Evolutionary conservation across 257 asterid species (phyloP), one percentile per base, ranked within the genome.

Genomic region (Lycium ferocissimum): DNA sequence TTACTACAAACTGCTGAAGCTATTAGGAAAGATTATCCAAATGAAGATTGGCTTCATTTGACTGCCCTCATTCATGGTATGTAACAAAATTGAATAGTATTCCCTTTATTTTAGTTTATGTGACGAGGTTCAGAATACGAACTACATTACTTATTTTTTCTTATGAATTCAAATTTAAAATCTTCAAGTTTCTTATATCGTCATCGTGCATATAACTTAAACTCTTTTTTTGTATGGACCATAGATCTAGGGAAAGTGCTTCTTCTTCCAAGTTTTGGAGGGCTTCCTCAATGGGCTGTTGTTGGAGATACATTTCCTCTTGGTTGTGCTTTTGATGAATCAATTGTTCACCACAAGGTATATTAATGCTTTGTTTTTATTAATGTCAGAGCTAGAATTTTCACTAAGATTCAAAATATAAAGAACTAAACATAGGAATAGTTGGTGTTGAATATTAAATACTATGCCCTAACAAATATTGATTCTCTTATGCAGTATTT

Each of bases 211-310:
- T 17, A 17, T 70, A 70, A 70, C 7, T 38, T 70, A 70, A 69
- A 69, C 14, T 17, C 9, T 0, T 70, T 38, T 38, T 49, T 38
- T 70, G 1, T 75, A 47, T 47, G 43, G 6, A 75, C n/a, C 59
- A 12, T 9, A 75, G 81, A 90, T 84, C 86, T 88, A 11, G 92
- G 92, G 0, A 90, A 90, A 83, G 91, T 88, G 20, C 89, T 89
- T 18, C 87, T 84, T 37, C 92, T 33, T 83, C 91, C 89, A 33
- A 37, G 81, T 12, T 89, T 85, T 56, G 91, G 92, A 9, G 89
- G 49, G 69, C 90, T 90, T 22, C 90, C 92, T 7, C 91, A 90
- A 67, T 90, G 92, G 92, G 91, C 92, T 58, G 92, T 90, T 88
- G 91, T 90, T 14, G 92, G 92, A 3, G 92, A 89, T 51, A 89